A percentile compares a stretch with the other conserved stretches of the same genome.
Evolutionary conservation across 2,329 filamentous ascomycete species (phyloP).

Genomic region (Monascus ruber): DNA sequence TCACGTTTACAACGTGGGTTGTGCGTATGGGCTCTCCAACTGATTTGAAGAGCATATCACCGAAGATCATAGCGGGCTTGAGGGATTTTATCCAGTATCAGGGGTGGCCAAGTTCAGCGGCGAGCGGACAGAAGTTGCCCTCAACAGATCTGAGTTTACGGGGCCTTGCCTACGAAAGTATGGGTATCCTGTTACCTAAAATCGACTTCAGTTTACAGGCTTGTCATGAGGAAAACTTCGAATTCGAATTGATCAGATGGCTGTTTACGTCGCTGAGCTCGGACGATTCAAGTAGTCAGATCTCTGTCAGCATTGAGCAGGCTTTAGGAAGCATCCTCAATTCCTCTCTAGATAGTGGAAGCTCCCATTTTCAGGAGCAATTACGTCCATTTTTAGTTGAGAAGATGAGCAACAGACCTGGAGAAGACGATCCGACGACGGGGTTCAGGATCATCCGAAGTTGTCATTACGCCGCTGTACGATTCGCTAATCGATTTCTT

Average conservation of each 20-base stretch:
- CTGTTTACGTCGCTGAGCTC: constrained; percentile 73
- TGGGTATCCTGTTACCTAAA: constrained; percentile 60
- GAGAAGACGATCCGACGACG: constrained; percentile 26
- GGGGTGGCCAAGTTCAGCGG: constrained; percentile 63
- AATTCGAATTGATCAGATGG: constrained; percentile 52
- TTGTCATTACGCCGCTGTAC: constrained; percentile 68
- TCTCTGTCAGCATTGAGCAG: constrained; percentile 80
- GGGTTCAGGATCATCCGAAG: constrained; percentile 49
- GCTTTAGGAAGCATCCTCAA: constrained; percentile 68
- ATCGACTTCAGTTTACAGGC: constrained; percentile 25
- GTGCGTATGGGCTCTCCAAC: constrained; percentile 57
- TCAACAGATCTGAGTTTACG: constrained; percentile 56
- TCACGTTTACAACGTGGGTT: constrained; percentile 79
- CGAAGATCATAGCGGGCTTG: constrained; percentile 56
- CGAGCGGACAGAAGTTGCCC: constrained; percentile 42
- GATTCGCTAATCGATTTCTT: constrained; percentile 83
- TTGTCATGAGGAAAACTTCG: constrained; percentile 33
- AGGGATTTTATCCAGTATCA: constrained; percentile 64
- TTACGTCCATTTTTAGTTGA: constrained; percentile 51
- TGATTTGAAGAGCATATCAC: constrained; percentile 54
- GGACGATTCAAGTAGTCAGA: constrained; percentile 60
- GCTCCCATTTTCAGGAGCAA: constrained; percentile 29
- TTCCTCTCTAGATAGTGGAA: constrained; percentile 40
- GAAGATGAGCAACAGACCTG: constrained; percentile 48
- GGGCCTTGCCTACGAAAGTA: constrained; percentile 77